Conservation (phyloP, 495 filamentous ascomycete species). For the Trichoderma virens region DNA sequence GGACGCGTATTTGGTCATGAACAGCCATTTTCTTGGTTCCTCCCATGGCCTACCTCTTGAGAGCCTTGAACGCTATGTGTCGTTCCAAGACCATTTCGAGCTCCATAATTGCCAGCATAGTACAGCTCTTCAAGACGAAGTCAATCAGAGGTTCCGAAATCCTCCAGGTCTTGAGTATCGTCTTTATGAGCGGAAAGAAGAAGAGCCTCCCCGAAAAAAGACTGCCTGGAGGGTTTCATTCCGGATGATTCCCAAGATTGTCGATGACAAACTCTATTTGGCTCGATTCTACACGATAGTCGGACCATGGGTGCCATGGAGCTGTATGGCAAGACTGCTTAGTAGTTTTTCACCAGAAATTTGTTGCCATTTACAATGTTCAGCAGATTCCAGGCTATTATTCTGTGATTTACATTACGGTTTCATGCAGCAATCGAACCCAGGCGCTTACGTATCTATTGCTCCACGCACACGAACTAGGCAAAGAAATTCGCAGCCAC, state of each 20-base stretch:
- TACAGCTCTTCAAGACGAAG: too few species aligned
- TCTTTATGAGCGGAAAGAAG: background rate
- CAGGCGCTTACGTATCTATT: too few species aligned
- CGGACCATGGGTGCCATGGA: background rate
- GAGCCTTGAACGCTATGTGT: background rate
- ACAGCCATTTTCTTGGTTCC: background rate
- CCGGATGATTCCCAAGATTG: background rate
- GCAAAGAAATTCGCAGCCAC: too few species aligned
- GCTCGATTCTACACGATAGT: background rate
- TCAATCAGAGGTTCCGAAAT: too few species aligned
- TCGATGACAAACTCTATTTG: background rate
- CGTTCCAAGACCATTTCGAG: background rate
- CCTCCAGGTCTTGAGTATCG: background rate
- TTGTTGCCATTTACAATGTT: background rate
- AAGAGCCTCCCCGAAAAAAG: background rate
- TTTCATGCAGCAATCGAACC: too few species aligned
- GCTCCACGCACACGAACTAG: too few species aligned
- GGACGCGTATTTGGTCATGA: background rate
- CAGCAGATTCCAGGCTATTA: background rate
- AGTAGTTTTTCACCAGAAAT: background rate
- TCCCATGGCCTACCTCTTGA: background rate
- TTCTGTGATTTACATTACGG: too few species aligned
- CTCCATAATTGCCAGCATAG: background rate
- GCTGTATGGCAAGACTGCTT: background rate
- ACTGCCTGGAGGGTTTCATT: background rate